Evolutionary conservation across 371 early-diverging fungal genomes (phyloP).

Genomic region (Thermomucor indicae-seudaticae): DNA sequence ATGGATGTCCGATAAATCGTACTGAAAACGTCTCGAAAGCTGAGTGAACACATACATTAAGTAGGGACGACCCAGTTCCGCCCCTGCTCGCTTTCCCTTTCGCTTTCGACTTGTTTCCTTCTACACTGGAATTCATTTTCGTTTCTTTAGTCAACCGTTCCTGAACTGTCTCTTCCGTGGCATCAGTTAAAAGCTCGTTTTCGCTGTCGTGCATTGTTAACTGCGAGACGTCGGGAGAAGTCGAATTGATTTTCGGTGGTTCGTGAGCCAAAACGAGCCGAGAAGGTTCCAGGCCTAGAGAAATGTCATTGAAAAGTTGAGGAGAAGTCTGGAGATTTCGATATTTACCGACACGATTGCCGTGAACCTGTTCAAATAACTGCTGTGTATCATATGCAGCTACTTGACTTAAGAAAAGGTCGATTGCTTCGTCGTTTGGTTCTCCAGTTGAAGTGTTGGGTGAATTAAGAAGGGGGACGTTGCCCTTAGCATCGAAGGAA

Average conservation of each 20-base stretch:
- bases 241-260: slow-evolving; percentile 3
- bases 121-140: neutral
- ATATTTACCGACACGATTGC: slow-evolving; percentile 3
- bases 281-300: slow-evolving; percentile 4
- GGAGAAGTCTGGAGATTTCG: neutral
- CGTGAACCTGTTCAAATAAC: slow-evolving; percentile 12
- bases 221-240: slow-evolving; percentile 1
- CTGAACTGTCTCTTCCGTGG: too few species aligned
- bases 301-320: neutral
- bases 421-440: slow-evolving; percentile 28
- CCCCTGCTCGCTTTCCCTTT: neutral
- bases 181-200: too few species aligned
- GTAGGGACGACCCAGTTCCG: neutral
- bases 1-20: neutral
- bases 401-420: slow-evolving; percentile 35
- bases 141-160: neutral
- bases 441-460: neutral
- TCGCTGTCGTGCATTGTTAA: slow-evolving; percentile 2
- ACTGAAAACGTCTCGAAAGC: neutral
- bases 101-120: neutral
- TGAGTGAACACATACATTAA: neutral
- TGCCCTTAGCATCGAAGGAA: slow-evolving; percentile 5
- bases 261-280: neutral
- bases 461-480: neutral
- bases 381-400: slow-evolving; percentile 31